Evolutionary conservation across 2,329 filamentous ascomycete genomes (phyloP), one percentile per base, ranked within the genome.

Genomic region (Aureobasidium mangrovei): DNA sequence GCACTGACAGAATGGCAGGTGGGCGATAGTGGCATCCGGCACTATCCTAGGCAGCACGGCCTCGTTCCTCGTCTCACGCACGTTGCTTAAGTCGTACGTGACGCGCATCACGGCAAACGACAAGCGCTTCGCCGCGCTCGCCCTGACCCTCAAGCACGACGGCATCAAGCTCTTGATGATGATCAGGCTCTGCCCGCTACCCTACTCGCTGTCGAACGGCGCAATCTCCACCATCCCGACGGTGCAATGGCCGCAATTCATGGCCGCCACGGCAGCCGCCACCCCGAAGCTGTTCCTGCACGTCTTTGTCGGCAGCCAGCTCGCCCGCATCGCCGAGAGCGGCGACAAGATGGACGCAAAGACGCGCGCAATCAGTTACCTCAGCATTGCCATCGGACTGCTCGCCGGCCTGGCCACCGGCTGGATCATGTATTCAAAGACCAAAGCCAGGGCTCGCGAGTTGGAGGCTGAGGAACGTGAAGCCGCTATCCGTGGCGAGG

Each of bases 171-270:
- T 97, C 53, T 77, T 98, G 43, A 84, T 88, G 59, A 94, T 93
- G 79, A 93, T 98, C 62, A 82, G 93, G 31, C 79, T 97, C 60
- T 97, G 91, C 64, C 93, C 93, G 2, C 69, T 98, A 57, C 93
- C 93, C 10, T 98, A 95, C 69, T 93, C 87, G 51, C 75, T 97
- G 61, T 91, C 87, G 66, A 98, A 98, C 67, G 93, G 90, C 48
- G 95, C 95, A 57, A 81, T 98, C 54, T 89, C 89, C 31, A 97
- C 93, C 1, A 91, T 98, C 58, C 91, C 91, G 2, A 95, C 86
- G 32, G 88, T 98, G 33, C 79, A 84, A 27, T 86, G 87, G 39
- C 68, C 78, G 57, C 80, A 80, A 44, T 97, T 94, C 72, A 84
- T 84, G 32, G 68, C 90, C 43, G 91, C 93, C 4, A 97, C 91